These are phyloP conservation scores for Circinella umbellata DNA, from an alignment of 371 early-diverging fungal genomes.

Conservation along the genomic window DNA sequence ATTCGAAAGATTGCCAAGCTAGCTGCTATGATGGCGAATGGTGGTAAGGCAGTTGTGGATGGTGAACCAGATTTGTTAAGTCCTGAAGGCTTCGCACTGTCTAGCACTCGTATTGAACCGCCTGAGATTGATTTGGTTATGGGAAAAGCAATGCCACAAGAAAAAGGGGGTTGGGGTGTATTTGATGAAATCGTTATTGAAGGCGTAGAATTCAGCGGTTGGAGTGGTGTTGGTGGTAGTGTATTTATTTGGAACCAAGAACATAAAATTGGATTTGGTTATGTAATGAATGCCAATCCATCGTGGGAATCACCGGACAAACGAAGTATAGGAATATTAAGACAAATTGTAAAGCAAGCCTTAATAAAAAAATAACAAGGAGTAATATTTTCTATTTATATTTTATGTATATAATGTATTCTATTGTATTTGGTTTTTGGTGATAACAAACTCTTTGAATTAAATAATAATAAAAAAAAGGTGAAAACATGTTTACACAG, in stretches of 20 bases:
- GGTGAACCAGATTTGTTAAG: conserved; percentile 51
- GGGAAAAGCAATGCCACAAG: neutral
- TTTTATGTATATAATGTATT: neutral
- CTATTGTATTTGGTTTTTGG: no score
- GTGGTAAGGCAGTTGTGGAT: conserved; percentile 52
- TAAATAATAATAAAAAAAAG: no score
- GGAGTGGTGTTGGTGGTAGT: conserved; percentile 62
- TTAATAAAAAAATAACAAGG: neutral
- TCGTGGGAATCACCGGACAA: conserved; percentile 17
- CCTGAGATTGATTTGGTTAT: conserved; percentile 10
- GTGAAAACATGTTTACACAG: no score
- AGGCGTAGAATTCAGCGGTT: conserved; percentile 20
- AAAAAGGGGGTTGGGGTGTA: conserved; percentile 18
- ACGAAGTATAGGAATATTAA: conserved; percentile 11
- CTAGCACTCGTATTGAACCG: conserved; percentile 17
- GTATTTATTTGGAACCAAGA: conserved; percentile 61
- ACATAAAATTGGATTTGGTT: conserved; percentile 58
- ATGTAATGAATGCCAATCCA: conserved; percentile 47
- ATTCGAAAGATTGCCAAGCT: conserved; percentile 58
- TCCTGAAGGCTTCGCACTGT: conserved; percentile 27
- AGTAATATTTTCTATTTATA: no score
- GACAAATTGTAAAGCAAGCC: conserved; percentile 2
- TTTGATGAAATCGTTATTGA: conserved; percentile 4
- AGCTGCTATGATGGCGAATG: conserved; percentile 70
- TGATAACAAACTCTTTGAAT: no score